phyloP scores from a whole-genome alignment of 352 stramenopile species.

The Globisporangium rhizosaccharum region DNA sequence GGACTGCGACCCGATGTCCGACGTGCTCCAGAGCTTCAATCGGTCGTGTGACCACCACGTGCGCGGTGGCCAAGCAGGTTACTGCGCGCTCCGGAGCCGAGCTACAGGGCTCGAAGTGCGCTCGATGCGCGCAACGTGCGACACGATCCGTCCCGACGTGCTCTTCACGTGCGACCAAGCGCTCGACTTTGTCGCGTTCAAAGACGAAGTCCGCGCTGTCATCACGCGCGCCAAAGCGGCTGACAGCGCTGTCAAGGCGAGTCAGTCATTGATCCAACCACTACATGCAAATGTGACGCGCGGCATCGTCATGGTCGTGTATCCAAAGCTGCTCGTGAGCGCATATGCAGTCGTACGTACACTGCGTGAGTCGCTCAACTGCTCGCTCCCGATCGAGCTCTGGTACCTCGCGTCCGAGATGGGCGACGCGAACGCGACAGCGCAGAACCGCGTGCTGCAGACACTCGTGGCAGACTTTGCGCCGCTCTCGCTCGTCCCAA shows the following conservation, averaged over 20 bases:
- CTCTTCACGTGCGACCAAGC: slow-evolving; percentile 39
- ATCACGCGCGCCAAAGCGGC: neutral
- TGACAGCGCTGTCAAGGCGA: neutral
- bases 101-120: slow-evolving; percentile 26
- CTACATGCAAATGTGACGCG: neutral
- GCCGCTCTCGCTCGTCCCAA: slow-evolving; percentile 22
- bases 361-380: slow-evolving; percentile 32
- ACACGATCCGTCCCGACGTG: slow-evolving; percentile 26
- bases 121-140: slow-evolving; percentile 33
- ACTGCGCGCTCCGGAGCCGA: slow-evolving; percentile 42
- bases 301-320: slow-evolving; percentile 54
- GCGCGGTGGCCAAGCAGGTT: slow-evolving; percentile 30
- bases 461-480: slow-evolving; percentile 18
- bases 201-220: slow-evolving; percentile 3
- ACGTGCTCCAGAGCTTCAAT: slow-evolving; percentile 24
- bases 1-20: slow-evolving; percentile 26
- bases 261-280: neutral
- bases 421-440: slow-evolving; percentile 14
- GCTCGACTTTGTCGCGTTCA: slow-evolving; percentile 36
- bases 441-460: slow-evolving; percentile 15
- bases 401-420: slow-evolving; percentile 48
- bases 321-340: slow-evolving; percentile 43
- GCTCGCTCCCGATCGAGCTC: slow-evolving; percentile 47
- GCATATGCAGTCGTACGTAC: slow-evolving; percentile 33
- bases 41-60: slow-evolving; percentile 36